Percentiles rank a stretch among this genome's conserved stretches.
phyloP scores from a whole-genome alignment of 2,329 filamentous ascomycete species.

The Samsoniella hepiali region DNA sequence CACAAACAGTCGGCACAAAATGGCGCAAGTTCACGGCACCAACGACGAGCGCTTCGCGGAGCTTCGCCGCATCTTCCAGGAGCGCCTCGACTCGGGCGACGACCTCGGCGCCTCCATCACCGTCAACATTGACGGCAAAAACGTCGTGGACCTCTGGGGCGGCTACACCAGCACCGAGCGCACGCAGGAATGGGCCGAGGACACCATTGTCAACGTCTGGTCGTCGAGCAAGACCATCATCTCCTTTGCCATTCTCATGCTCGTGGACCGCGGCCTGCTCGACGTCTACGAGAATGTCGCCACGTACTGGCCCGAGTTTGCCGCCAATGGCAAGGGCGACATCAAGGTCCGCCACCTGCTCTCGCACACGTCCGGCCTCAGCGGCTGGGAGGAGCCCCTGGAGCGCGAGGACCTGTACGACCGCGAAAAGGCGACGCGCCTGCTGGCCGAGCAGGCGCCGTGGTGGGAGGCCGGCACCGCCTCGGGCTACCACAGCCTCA shows the following conservation, averaged over 20 bases:
- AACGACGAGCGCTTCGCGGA: slow-evolving; percentile 36
- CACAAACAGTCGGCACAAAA: slow-evolving; percentile 6
- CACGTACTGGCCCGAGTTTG: slow-evolving; percentile 47
- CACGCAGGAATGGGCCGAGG: slow-evolving; percentile 34
- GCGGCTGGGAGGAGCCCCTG: slow-evolving; percentile 33
- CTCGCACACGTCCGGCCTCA: slow-evolving; percentile 37
- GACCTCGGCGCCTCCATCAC: slow-evolving; percentile 45
- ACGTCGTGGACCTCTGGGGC: slow-evolving; percentile 44
- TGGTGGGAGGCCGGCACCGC: slow-evolving; percentile 44
- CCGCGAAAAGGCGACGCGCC: slow-evolving; percentile 27
- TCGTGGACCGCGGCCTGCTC: slow-evolving; percentile 38
- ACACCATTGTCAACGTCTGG: slow-evolving; percentile 41
- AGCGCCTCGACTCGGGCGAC: slow-evolving; percentile 34
- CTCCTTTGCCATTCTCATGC: slow-evolving; percentile 26
- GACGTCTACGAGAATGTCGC: slow-evolving; percentile 36
- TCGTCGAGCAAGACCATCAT: slow-evolving; percentile 37
- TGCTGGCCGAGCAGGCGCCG: slow-evolving; percentile 39
- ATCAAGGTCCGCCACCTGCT: slow-evolving; percentile 40
- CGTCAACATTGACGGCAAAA: slow-evolving; percentile 39
- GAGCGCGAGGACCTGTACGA: slow-evolving; percentile 34
- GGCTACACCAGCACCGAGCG: slow-evolving; percentile 33
- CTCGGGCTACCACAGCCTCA: slow-evolving; percentile 41
- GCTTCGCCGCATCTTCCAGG: slow-evolving; percentile 33
- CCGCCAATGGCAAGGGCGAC: slow-evolving; percentile 38
- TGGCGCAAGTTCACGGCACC: slow-evolving; percentile 32